Conservation (phyloP, 164 flowering plant species). For the Saururus chinensis region DNA sequence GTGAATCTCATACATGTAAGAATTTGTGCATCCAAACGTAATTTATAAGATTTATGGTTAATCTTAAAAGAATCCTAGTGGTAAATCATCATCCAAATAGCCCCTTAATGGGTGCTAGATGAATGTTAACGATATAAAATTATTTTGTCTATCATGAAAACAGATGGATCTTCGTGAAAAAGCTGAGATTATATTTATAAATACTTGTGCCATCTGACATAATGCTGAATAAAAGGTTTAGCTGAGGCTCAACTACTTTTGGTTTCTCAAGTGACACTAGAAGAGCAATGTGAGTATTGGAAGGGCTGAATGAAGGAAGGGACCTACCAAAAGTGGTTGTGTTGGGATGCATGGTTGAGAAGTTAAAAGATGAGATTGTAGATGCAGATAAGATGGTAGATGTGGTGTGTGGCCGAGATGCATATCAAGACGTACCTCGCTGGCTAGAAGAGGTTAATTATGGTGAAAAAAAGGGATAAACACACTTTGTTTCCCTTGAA, state of each 20-base stretch:
- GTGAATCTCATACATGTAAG: too few species aligned
- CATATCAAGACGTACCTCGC: slow-evolving; percentile 86
- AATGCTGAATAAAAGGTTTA: slow-evolving; percentile 95
- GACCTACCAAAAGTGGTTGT: slow-evolving; percentile 92
- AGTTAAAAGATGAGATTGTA: slow-evolving; percentile 87
- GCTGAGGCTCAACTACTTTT: slow-evolving; percentile 96
- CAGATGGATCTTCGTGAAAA: slow-evolving; percentile 86
- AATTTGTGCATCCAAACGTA: too few species aligned
- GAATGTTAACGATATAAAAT: slow-evolving; percentile 97
- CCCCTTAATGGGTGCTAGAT: slow-evolving; percentile 98
- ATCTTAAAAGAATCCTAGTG: too few species aligned
- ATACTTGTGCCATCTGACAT: slow-evolving; percentile 96
- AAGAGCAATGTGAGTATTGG: slow-evolving; percentile 75
- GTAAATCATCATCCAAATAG: too few species aligned
- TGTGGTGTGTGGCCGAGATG: slow-evolving; percentile 99
- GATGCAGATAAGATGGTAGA: slow-evolving; percentile 99
- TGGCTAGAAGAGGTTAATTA: slow-evolving; percentile 82
- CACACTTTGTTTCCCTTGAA: slow-evolving; percentile 93
- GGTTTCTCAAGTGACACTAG: slow-evolving; percentile 98
- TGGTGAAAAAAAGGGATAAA: slow-evolving; percentile 95
- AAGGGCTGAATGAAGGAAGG: slow-evolving; percentile 64
- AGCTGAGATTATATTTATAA: slow-evolving; percentile 90
- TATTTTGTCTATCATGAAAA: slow-evolving; percentile 89
- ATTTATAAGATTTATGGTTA: too few species aligned
- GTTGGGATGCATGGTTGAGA: slow-evolving; percentile 97